Base-by-base conservation (phyloP, 2,329 filamentous ascomycete species). In the Eutypa lata region DNA sequence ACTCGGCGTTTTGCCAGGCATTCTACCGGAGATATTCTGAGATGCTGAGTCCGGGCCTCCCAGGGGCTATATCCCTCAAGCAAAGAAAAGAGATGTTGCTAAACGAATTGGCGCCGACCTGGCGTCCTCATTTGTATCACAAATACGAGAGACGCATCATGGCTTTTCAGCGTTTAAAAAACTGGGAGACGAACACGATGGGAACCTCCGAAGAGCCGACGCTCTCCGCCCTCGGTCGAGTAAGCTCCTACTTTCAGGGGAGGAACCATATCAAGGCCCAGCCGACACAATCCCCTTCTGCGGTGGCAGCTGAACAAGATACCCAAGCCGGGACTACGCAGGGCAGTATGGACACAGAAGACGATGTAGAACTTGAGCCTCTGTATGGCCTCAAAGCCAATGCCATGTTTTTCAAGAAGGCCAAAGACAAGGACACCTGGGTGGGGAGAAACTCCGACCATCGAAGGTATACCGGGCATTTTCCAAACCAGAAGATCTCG, bases 401-500 rank as follows among this genome's bases (percentile, higher is more conserved):
- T 21, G 38, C 11, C 8, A 42, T 42, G n/a, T 6, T 18, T 19
- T 42, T 42, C 13, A 8, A 3, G 19, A 8, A 19, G n/a, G 18
- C 2, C 8, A 4, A 42, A 21, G 18, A 11, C 1, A 21, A 8
- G n/a, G 19, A 42, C 18, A 42, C 38, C 38, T 21, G 8, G 18
- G 38, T 42, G 18, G 38, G 38, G 5, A 10, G 19, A 14, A 3
- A 43, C 22, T 37, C 2, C 22, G 1, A 43, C 44, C 18, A 43
- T 24, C 8, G 10, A 26, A 8, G 16, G 4, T 45, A 3, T 11
- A 37, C 16, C 7, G 21, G n/a, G 16, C 5, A 1, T 16, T 42
- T 42, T 45, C 38, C 38, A 11, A 50, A 55, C 47, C 53, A 55
- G 26, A 55, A 55, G 26, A 44, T 55, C 13, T 3, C 47, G 3